Evolutionary conservation across 177 flowering plant species (phyloP), one percentile per base, ranked within the genome.

Genomic region (Vitis hybrid): DNA sequence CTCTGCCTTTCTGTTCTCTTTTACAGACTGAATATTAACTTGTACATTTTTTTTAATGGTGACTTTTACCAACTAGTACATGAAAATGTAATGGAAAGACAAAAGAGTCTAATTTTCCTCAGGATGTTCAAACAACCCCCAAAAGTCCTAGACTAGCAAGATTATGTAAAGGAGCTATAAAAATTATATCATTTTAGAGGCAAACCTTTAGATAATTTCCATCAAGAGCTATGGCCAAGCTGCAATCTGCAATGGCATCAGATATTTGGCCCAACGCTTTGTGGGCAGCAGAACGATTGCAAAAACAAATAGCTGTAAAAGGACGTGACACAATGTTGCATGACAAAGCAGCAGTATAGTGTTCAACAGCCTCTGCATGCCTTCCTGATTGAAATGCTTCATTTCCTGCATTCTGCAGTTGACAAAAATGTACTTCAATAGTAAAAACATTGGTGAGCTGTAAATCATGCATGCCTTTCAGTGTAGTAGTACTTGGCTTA

Each of bases 241-340:
- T 74, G 65, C 73, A 74, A 69, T 74, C 77, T 18, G 77, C 72
- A 68, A 74, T 74, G 56, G 77, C 62, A 63, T 74, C 77, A 19
- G 68, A 57, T 19, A 76, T 63, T n/a, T 76, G 71, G 7, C 75
- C 72, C 60, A 68, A 55, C 31, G 69, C 71, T 68, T 76, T 56
- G 56, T 63, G 53, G 39, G 79, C 75, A 56, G 75, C 75, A 68
- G 75, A 72, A 63, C 79, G 78, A 50, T 75, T 75, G 74, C 78
- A 75, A 45, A 71, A 71, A 67, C 78, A 75, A 56, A 66, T 70
- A 19, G 79, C 79, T 18, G 75, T 69, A 68, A 76, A 76, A n/a
- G 79, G 79, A 59, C 72, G 75, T 34, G 79, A 71, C 13, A 67
- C 75, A 53, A 58, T 57, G 53, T 59, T 76, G 69, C 68, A 68